These are phyloP conservation scores for Populus hybrid DNA, from an alignment of 441 rosid species.

Conservation along the genomic window DNA sequence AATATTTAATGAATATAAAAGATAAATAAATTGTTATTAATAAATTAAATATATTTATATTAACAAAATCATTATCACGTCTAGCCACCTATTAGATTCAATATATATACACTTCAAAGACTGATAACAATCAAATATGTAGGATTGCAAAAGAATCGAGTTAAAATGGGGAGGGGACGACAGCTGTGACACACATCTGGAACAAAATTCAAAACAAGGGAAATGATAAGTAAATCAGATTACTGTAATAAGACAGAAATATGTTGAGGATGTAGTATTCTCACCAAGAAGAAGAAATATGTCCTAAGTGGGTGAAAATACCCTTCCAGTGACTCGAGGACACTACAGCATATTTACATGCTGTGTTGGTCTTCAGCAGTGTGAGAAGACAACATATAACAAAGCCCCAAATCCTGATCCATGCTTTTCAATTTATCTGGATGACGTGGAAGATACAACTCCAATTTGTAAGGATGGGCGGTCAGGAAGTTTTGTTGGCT, in stretches of 20 bases:
- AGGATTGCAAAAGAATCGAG: background rate
- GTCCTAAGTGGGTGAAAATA: slow-evolving; percentile 17
- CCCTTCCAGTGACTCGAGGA: slow-evolving; percentile 18
- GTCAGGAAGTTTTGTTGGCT: slow-evolving; percentile 32
- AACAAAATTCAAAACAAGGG: slow-evolving; percentile 7
- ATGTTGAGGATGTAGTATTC: slow-evolving; percentile 13
- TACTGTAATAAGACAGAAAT: background rate
- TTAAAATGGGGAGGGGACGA: background rate
- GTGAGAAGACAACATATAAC: slow-evolving; percentile 19
- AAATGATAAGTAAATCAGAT: slow-evolving; percentile 13
- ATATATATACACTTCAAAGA: background rate
- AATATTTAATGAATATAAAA: no score
- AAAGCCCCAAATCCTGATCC: slow-evolving; percentile 12
- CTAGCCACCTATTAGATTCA: no score
- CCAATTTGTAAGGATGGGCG: slow-evolving; percentile 27
- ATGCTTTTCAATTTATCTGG: slow-evolving; percentile 15
- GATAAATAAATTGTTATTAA: no score
- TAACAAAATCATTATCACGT: no score
- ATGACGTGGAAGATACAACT: slow-evolving; percentile 25
- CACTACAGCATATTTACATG: slow-evolving; percentile 10
- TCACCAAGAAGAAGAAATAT: slow-evolving; percentile 21
- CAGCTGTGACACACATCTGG: slow-evolving; percentile 14
- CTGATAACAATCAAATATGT: background rate
- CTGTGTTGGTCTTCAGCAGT: slow-evolving; percentile 13
- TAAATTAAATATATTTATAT: no score